These are phyloP conservation scores for Angomonas desouzai DNA, from an alignment of 208 protist genomes.

Conservation along the genomic window DNA sequence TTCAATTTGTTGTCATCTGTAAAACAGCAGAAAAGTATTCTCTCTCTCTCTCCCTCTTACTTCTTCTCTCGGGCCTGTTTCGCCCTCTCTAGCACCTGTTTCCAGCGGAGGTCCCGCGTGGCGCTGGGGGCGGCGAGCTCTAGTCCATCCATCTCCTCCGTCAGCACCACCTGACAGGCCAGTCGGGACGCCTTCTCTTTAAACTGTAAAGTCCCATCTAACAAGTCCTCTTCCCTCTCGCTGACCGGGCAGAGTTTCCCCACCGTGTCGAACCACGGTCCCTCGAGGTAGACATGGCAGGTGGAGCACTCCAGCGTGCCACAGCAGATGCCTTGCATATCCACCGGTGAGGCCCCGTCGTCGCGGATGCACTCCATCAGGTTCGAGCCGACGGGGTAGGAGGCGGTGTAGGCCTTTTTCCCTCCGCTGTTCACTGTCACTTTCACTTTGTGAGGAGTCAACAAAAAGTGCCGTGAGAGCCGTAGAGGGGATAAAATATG, in stretches of 20 bases:
- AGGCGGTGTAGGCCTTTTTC: background rate
- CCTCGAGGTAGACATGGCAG: constrained; percentile 88
- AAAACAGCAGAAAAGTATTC: too few relatives aligned
- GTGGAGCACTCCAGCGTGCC: constrained; percentile 91
- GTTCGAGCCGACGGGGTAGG: constrained; percentile 45
- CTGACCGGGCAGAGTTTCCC: constrained; percentile 42
- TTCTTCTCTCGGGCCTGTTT: background rate
- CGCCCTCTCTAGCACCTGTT: constrained; percentile 10
- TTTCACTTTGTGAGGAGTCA: background rate
- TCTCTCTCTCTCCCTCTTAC: background rate
- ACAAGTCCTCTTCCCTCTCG: constrained; percentile 70
- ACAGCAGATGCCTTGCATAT: constrained; percentile 83
- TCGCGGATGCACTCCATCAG: constrained; percentile 88
- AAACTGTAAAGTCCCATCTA: constrained; percentile 37
- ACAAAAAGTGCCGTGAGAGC: background rate
- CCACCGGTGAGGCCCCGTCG: constrained; percentile 29
- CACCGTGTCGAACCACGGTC: constrained; percentile 30
- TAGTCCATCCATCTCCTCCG: constrained; percentile 33
- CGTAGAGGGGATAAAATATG: too few relatives aligned
- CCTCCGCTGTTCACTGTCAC: background rate
- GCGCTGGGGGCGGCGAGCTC: constrained; percentile 20
- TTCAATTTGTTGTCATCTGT: too few relatives aligned
- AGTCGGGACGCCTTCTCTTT: constrained; percentile 37
- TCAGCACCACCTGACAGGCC: constrained; percentile 50
- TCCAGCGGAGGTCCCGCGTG: constrained; percentile 19